phyloP scores from a whole-genome alignment of 345 rosid species.

The Hirschfeldia incana region DNA sequence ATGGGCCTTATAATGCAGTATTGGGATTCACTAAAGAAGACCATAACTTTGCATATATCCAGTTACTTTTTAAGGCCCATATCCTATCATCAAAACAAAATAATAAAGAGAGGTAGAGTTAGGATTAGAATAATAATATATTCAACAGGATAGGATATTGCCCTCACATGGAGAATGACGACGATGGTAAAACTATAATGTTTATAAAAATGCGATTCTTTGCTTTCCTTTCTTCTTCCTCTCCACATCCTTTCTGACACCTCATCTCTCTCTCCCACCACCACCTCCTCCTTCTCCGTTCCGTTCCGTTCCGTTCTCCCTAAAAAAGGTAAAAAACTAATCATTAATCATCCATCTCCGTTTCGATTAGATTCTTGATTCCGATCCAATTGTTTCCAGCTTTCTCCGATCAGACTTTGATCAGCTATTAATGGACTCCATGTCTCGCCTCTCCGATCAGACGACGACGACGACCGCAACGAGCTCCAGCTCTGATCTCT shows the following conservation, averaged over 20 bases:
- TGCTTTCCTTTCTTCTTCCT: slow-evolving; percentile 16
- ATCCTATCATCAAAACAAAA: neutral
- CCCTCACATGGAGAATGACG: slow-evolving; percentile 24
- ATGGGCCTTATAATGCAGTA: neutral
- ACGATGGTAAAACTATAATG: neutral
- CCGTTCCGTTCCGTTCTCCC: slow-evolving; percentile 41
- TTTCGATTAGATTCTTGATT: slow-evolving; percentile 20
- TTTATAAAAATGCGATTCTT: slow-evolving; percentile 35
- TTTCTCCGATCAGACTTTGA: too few species aligned
- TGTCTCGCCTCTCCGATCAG: slow-evolving; percentile 44
- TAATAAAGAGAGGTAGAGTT: neutral
- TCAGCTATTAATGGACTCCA: slow-evolving; percentile 17
- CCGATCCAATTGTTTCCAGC: too few species aligned
- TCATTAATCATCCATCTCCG: slow-evolving; percentile 3
- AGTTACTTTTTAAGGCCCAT: neutral
- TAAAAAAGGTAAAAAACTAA: neutral
- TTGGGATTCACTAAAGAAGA: neutral
- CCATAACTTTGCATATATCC: neutral
- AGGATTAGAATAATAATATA: neutral
- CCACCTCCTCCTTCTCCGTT: slow-evolving; percentile 28
- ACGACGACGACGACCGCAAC: slow-evolving; percentile 27
- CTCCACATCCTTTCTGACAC: slow-evolving; percentile 37
- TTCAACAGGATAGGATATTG: slow-evolving; percentile 12
- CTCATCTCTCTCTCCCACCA: slow-evolving; percentile 34
- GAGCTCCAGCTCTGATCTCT: slow-evolving; percentile 46